Evolutionary conservation across 257 asterid genomes (phyloP).

Genomic region (Buddleja alternifolia): DNA sequence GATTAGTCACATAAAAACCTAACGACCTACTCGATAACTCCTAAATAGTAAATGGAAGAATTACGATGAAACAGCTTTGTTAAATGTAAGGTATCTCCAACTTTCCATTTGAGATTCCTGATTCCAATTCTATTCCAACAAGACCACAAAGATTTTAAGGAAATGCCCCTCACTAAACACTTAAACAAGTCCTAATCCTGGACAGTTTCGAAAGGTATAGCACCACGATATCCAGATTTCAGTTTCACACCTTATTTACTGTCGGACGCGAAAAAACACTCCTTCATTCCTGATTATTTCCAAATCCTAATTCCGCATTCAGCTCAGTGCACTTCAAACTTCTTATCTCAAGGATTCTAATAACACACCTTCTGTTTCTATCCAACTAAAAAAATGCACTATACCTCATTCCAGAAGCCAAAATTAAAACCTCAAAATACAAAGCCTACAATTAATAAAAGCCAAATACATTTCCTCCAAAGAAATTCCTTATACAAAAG

Average conservation of each 20-base stretch:
- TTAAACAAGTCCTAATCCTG: not conserved
- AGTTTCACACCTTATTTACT: not conserved
- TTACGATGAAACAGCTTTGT: not conserved
- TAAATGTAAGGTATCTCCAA: not conserved
- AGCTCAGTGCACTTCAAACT: slow-evolving; percentile 5
- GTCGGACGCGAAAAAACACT: not conserved
- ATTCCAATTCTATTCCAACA: not conserved
- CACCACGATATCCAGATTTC: not conserved
- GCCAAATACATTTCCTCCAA: not conserved
- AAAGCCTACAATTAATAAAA: not conserved
- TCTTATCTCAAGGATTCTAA: not conserved
- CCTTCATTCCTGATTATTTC: slow-evolving; percentile 9
- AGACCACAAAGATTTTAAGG: not conserved
- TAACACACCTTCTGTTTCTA: not conserved
- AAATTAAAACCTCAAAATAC: slow-evolving; percentile 2
- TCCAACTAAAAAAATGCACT: not conserved
- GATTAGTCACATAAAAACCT: not conserved
- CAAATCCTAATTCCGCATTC: slow-evolving; percentile 5
- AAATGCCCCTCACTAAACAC: not conserved
- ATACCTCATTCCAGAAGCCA: slow-evolving; percentile 5
- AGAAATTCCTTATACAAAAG: not conserved
- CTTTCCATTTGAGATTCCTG: not conserved
- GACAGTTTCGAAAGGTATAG: not conserved
- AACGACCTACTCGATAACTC: not conserved
- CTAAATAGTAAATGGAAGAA: not conserved